Base-by-base conservation (phyloP, 2,329 filamentous ascomycete genomes). In the Ceratocystis alfenasii region DNA sequence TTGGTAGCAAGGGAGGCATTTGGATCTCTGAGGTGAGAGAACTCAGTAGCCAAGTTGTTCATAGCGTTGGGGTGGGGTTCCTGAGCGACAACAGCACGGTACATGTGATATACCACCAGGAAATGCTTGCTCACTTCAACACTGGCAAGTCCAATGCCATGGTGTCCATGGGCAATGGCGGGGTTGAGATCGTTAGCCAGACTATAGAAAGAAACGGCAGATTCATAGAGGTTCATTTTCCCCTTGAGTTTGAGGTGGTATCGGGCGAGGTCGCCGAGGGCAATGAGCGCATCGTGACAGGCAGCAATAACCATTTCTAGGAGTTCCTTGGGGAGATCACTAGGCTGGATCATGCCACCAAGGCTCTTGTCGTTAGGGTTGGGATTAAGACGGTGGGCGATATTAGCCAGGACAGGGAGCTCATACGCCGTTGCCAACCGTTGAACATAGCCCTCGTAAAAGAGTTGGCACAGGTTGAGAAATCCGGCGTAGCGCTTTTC, bases 141-240 rank as follows among this genome's bases (percentile, higher is more conserved):
- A 68, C 88, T 87, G 67, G 97, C 87, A 45, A 97, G 89, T 45
- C 89, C 92, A 74, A 94, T 85, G 74, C 97, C 94, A 72, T 99
- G 93, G 72, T 95, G 88, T 17, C 90, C 88, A 69, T 86, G 84
- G 36, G 93, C 93, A 59, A 88, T 90, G 20, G 84, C 79, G 2
- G 93, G 90, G 70, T 88, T 83, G 64, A 97, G 81, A 63, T 88
- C 84, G 69, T 86, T 84, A 25, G 94, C 94, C 68, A 97, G 79
- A 65, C 83, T 80, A 74, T 99, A 97, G 75, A 93, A 96, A 10
- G 87, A 86, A 71, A 92, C 80, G 15, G 93, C 90, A 15, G 84
- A 84, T 30, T 88, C 88, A 79, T 89, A 95, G 71, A 88, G 88
- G 64, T 86, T 85, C 69, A 85, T 83, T 74, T 88, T 91, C 68